These are phyloP conservation scores for Amphicarpaea edgeworthii DNA, from an alignment of 306 rosid genomes.

Conservation along the genomic window DNA sequence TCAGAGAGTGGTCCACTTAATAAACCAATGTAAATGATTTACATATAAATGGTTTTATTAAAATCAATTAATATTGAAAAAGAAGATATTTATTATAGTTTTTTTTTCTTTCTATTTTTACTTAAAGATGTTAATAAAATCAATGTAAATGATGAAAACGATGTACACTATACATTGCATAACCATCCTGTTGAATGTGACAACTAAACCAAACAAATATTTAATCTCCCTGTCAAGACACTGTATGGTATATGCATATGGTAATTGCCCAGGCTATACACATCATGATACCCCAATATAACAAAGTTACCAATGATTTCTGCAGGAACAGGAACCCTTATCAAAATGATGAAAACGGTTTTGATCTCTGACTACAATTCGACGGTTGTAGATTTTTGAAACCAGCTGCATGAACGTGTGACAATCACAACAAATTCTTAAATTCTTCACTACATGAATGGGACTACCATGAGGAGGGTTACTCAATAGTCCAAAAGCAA, in stretches of 20 bases:
- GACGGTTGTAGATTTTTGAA: conserved; percentile 53
- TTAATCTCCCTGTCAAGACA: neutral
- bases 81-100: too few species aligned
- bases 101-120: too few species aligned
- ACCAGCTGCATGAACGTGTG: conserved; percentile 66
- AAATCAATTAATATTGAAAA: too few species aligned
- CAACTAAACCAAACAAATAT: conserved; percentile 4
- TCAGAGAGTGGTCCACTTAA: too few species aligned
- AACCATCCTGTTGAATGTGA: neutral
- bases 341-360: conserved; percentile 65
- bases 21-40: too few species aligned
- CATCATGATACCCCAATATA: neutral
- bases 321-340: conserved; percentile 60
- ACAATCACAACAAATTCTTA: conserved; percentile 67
- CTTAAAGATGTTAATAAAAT: too few species aligned
- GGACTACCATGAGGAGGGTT: conserved; percentile 43
- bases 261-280: conserved; percentile 2
- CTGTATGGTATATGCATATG: neutral
- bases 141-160: too few species aligned
- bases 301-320: conserved; percentile 55
- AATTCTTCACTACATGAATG: conserved; percentile 67
- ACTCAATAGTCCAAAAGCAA: conserved; percentile 60
- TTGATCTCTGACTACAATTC: conserved; percentile 62
- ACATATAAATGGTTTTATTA: too few species aligned
- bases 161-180: neutral